These are phyloP conservation scores for Alloascoidea africana DNA, from an alignment of 805 yeast species.

Conservation along the genomic window DNA sequence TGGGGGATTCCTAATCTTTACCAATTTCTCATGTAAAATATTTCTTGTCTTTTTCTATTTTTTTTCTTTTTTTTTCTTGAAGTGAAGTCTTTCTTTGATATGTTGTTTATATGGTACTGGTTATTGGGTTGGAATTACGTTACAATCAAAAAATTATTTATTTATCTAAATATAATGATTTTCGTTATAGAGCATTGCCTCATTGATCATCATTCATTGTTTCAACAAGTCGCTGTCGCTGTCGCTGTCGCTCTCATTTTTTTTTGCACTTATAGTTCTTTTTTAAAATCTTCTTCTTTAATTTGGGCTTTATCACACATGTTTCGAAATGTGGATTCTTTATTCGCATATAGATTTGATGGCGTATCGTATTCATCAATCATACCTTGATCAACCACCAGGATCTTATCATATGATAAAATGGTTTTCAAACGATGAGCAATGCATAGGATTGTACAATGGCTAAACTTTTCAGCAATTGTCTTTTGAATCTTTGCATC, in stretches of 20 bases:
- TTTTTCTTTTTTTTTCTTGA: no score
- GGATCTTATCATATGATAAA: conserved; percentile 36
- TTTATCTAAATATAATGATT: no score
- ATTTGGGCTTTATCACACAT: conserved; percentile 37
- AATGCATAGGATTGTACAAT: conserved; percentile 56
- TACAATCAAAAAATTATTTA: no score
- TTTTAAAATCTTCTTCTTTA: conserved; percentile 26
- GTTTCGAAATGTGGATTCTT: conserved; percentile 27
- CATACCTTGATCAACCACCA: conserved; percentile 45
- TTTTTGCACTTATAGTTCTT: neutral
- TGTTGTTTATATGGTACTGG: no score
- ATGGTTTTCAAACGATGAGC: conserved; percentile 60
- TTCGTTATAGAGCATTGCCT: no score
- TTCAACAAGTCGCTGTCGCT: conserved; percentile 1
- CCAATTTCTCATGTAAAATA: no score
- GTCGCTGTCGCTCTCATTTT: neutral
- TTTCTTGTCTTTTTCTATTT: no score
- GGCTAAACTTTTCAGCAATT: conserved; percentile 38
- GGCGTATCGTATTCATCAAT: conserved; percentile 39
- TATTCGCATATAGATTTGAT: conserved; percentile 23
- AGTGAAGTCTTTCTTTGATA: no score
- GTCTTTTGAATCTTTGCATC: conserved; percentile 49
- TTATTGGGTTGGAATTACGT: no score
- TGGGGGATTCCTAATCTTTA: no score
- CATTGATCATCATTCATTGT: no score